Evolutionary conservation across 192 early-diverging fungal species (phyloP), one percentile per base, ranked within the genome.

Genomic region (Coemansia sp.): DNA sequence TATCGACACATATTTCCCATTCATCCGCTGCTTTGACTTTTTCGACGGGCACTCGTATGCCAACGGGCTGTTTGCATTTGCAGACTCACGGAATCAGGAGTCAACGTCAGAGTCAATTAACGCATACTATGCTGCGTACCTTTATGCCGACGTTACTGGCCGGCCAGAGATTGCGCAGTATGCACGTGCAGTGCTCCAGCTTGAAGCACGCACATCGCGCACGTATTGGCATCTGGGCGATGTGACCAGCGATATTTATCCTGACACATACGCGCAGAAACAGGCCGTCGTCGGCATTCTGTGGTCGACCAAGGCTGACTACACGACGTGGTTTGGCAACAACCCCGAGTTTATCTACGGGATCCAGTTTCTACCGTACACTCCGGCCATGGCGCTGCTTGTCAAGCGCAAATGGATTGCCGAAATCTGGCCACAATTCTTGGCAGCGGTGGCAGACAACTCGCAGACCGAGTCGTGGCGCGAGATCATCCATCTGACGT

Each of bases 31-130:
- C 62, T 81, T 77, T 66, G 85, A 87, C 59, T 74, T 83, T 51
- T 87, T 70, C 53, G 83, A 83, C 24, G 82, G 82, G 9, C 82
- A 85, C 60, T 82, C 78, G 38, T 83, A 80, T 71, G 85, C 85
- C 10, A 67, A 77, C 10, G 85, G 85, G 0, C 42, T 80, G 54
- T 71, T 71, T 59, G 50, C 62, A 14, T 80, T 73, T 54, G 73
- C 59, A n/a, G 78, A 82, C 21, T 66, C 69, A 49, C 80, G 80
- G 43, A 80, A 83, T 57, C 80, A 81, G 42, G 82, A 83, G 49
- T 77, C 72, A 13, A 81, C 80, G 4, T 78, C 76, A 0, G 82
- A 83, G 49, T 66, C 82, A 18, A 72, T 83, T 41, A 81, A 83
- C 44, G 71, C 72, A 2, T 81, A 83, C 62, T 83, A 83, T 45